These are phyloP conservation scores for Chlamydomonas asymmetrica DNA, from an alignment of 139 green algal genomes.

Conservation along the genomic window DNA sequence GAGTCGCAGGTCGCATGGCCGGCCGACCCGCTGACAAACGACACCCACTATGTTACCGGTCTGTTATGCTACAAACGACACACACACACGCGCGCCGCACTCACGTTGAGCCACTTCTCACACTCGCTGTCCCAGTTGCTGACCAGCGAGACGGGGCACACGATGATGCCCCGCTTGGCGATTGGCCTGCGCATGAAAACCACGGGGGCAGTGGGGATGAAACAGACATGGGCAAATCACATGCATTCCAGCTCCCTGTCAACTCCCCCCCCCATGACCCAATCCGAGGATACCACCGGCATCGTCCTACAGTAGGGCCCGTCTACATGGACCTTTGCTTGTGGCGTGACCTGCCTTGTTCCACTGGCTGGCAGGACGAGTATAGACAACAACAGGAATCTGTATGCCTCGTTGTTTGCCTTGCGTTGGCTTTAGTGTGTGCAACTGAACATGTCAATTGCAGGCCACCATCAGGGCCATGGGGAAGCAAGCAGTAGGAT, in stretches of 20 bases:
- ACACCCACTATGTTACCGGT: not conserved
- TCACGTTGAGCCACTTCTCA: conserved; percentile 90
- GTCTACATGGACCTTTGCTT: too few species aligned
- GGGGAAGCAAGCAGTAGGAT: too few species aligned
- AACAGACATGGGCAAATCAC: not conserved
- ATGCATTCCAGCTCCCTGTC: not conserved
- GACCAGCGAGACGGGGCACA: conserved; percentile 97
- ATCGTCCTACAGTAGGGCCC: not conserved
- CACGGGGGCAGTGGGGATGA: too few species aligned
- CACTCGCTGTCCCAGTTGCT: conserved; percentile 97
- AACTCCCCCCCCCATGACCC: not conserved
- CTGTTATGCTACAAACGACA: not conserved
- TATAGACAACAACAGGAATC: too few species aligned
- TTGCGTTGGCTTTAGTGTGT: too few species aligned
- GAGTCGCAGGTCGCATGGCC: not conserved
- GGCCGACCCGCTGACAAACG: not conserved
- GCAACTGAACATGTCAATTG: too few species aligned
- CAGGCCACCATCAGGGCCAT: too few species aligned
- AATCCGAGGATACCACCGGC: too few species aligned
- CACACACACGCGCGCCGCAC: not conserved
- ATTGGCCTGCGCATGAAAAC: too few species aligned
- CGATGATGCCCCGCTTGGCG: conserved; percentile 87
- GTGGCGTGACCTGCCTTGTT: too few species aligned
- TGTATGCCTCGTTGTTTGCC: too few species aligned
- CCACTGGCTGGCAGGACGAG: too few species aligned